Evolutionary conservation across 495 filamentous ascomycete species (phyloP), one percentile per base, ranked within the genome.

Genomic region (Aspergillus carlsbadensis): DNA sequence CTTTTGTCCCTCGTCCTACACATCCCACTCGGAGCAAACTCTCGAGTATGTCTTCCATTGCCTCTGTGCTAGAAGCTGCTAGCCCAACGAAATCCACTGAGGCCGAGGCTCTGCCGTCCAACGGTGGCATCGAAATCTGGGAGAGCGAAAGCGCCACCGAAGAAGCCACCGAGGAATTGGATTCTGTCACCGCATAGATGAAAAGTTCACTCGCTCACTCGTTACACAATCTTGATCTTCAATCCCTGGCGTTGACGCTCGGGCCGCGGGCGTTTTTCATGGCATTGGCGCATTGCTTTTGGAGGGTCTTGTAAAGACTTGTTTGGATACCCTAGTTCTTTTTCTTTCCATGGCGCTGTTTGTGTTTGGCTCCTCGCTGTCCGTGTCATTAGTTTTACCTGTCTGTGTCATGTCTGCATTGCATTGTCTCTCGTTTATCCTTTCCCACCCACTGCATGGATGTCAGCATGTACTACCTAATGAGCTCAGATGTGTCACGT

Each of bases 131-230:
- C 31, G 81, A 86, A 68, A 75, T 88, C 22, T 87, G 83, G 84
- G 84, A 87, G 70, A 86, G 82, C 64, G 78, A 71, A 35, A 84
- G 80, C 60, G 77, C 81, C 17, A 81, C 80, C 51, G 83, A 80
- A 36, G 81, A 76, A 52, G 39, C 62, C 31, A 61, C 50, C 10
- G 47, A 37, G 59, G 40, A 17, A 21, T 36, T 33, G 10, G 41
- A 55, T 14, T 14, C 49, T 29, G 49, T n/a, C 22, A 42, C 50
- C 18, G 37, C 37, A 10, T 53, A 53, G 45, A 34, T n/a, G 34
- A 34, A 26, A 40, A 34, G 7, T 24, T 26, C 29, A 6, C 14
- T 50, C 31, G n/a, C 11, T 40, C 24, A 10, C 31, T 50, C 26
- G 7, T 50, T 35, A 22, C n/a, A 24, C 10, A 29, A 35, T 17